Evolutionary conservation across 306 rosid species (phyloP), one percentile per base, ranked within the genome.

Genomic region (Malus sylvestris): DNA sequence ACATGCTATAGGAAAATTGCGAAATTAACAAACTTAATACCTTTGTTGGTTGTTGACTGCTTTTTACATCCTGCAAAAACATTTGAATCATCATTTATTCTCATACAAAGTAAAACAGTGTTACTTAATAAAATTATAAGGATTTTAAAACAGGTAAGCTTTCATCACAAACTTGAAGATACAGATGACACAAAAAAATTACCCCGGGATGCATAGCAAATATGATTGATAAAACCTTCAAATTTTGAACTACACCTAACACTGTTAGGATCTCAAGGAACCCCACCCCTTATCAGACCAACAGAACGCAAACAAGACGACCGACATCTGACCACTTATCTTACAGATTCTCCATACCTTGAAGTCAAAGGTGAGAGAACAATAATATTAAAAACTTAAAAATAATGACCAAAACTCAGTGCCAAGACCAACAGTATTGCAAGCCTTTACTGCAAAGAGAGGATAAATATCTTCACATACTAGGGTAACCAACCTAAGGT

Each of bases 21-120:
- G 14, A 59, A 18, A 52, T 55, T 58, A 46, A 25, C n/a, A 14
- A 16, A 70, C 72, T 53, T 2, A 62, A 35, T 74, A 88, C 97
- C 90, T 90, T 88, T 57, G 91, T 75, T 73, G 90, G 82, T 53
- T 81, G 82, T 64, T 87, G 85, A 35, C 64, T 77, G 59, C 78
- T 74, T 67, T 45, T 75, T 64, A 12, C 62, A 76, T 80, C 85
- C 91, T 87, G 85, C 80, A 79, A 60, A 29, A 81, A 52, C 22
- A 72, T 30, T 53, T 33, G 66, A 46, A 69, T 58, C 51, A 49
- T 66, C 78, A 86, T 44, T 62, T 66, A 23, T 82, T 67, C 57
- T 78, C 55, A 67, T 60, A 57, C 46, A 25, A 45, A 33, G 72
- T 42, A 68, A 65, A 19, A 45, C 52, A 1, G 13, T 53, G 73